These are phyloP conservation scores for Aspergillus kassunensis DNA, from an alignment of 495 filamentous ascomycete species.

Conservation along the genomic window DNA sequence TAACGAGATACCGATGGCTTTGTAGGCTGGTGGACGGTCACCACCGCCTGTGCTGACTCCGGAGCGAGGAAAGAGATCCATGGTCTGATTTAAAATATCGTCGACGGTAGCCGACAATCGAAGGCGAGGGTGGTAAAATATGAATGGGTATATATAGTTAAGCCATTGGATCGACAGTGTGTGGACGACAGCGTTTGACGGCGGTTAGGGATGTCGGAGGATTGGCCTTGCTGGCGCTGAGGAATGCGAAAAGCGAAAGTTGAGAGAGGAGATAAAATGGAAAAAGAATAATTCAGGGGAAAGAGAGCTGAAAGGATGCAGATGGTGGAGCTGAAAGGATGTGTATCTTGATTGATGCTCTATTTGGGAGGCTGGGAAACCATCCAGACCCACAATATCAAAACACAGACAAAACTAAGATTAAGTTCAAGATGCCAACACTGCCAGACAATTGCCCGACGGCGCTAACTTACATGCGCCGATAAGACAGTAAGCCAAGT, in stretches of 20 bases:
- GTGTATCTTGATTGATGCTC: background rate
- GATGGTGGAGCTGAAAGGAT: slow-evolving; percentile 6
- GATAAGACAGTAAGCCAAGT: too few species aligned
- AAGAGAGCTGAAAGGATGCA: slow-evolving; percentile 1
- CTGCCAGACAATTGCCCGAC: too few species aligned
- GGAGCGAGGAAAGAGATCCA: slow-evolving; percentile 52
- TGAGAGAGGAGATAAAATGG: background rate
- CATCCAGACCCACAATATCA: background rate
- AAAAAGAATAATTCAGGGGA: slow-evolving; percentile 1
- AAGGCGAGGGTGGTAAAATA: background rate
- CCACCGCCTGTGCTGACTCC: slow-evolving; percentile 35
- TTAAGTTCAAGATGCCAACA: too few species aligned
- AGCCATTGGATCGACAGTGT: slow-evolving; percentile 13
- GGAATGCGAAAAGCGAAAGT: background rate
- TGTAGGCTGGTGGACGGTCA: slow-evolving; percentile 62
- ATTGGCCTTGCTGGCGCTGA: background rate
- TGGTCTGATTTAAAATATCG: slow-evolving; percentile 22
- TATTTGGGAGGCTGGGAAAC: slow-evolving; percentile 4
- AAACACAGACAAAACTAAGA: too few species aligned
- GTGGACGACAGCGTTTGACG: slow-evolving; percentile 8
- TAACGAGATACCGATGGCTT: slow-evolving; percentile 80
- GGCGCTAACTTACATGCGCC: too few species aligned
- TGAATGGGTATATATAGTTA: slow-evolving; percentile 8
- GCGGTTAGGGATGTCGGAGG: slow-evolving; percentile 5
- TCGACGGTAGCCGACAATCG: background rate